These are phyloP conservation scores for Zygosaccharomyces rouxii DNA, from an alignment of 805 yeast genomes.

Conservation along the genomic window DNA sequence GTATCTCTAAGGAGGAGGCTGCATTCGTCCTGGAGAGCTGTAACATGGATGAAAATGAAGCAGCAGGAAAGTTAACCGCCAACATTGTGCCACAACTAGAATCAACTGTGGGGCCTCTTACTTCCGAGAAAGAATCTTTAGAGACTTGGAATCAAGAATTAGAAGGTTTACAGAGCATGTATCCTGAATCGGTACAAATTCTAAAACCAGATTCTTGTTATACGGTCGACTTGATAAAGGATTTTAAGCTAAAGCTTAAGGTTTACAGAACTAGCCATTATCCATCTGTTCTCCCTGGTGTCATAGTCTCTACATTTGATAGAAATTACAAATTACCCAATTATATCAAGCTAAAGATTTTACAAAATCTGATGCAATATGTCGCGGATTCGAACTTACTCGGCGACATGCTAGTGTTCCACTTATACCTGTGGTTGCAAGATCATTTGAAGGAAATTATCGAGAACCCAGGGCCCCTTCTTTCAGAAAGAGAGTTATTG, in stretches of 20 bases:
- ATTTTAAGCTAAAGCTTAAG: slow-evolving; percentile 31
- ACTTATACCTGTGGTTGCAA: slow-evolving; percentile 75
- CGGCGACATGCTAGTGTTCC: slow-evolving; percentile 68
- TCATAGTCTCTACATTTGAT: slow-evolving; percentile 46
- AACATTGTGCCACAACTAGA: slow-evolving; percentile 26
- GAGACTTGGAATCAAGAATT: slow-evolving; percentile 72
- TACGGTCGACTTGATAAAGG: slow-evolving; percentile 35
- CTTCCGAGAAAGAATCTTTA: slow-evolving; percentile 31
- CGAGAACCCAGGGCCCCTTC: slow-evolving; percentile 70
- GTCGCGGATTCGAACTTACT: slow-evolving; percentile 42
- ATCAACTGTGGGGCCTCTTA: slow-evolving; percentile 10
- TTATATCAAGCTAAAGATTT: slow-evolving; percentile 59
- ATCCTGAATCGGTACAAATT: slow-evolving; percentile 41
- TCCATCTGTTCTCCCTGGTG: slow-evolving; percentile 68
- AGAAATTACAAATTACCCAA: slow-evolving; percentile 54
- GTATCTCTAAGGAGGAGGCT: slow-evolving; percentile 65
- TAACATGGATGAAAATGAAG: slow-evolving; percentile 43
- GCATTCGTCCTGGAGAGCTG: slow-evolving; percentile 42
- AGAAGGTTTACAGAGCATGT: slow-evolving; percentile 61
- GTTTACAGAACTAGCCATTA: slow-evolving; percentile 50
- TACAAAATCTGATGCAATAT: slow-evolving; percentile 44
- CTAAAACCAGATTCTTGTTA: slow-evolving; percentile 29
- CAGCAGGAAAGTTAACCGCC: slow-evolving; percentile 50
- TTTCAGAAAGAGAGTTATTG: slow-evolving; percentile 24
- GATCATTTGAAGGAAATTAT: slow-evolving; percentile 54